Base-by-base conservation (phyloP, 257 asterid genomes). In the Solanum etuberosum region DNA sequence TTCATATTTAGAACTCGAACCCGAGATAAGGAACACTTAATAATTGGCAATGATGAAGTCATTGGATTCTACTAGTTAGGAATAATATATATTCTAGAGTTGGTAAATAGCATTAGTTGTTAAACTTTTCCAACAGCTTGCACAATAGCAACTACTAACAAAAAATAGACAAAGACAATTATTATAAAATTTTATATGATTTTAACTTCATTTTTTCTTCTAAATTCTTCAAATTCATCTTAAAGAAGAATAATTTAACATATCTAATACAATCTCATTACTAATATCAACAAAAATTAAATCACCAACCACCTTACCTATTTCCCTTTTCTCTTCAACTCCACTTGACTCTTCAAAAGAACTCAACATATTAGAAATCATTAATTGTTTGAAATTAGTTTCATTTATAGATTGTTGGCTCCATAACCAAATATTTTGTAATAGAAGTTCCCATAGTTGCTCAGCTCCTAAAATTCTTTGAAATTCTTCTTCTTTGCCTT, bases 401-500 rank as follows among this genome's bases (percentile, higher is more conserved):
- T 86, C 95, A 86, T 93, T 88, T 9, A 92, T 88, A 11, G 98
- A 78, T 9, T 94, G 89, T 88, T 90, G 89, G 91, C 99, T 96
- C 97, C 98, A 96, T 15, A 37, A 14, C 94, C 95, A 91, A 68
- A 94, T 91, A 88, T 93, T 90, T 80, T 94, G 94, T 65, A 94
- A 92, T 1, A 94, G 91, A 46, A 72, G 89, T 80, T 93, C 93
- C 97, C 98, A 91, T 2, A 95, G 91, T 88, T 95, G 91, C 34
- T 96, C 97, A 16, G 94, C 88, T 73, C 93, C 97, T 88, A 93
- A 76, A 3, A 93, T 91, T 85, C 77, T 90, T 87, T 90, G 94
- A 73, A 87, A 83, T 31, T 89, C 90, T 65, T 87, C 86, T 71
- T 86, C 93, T 65, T 81, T 88, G 42, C 63, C 77, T 80, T 91